Evolutionary conservation across 2,329 filamentous ascomycete genomes (phyloP), one percentile per base, ranked within the genome.

Genomic region (Nannizziopsis arthrosporioides): DNA sequence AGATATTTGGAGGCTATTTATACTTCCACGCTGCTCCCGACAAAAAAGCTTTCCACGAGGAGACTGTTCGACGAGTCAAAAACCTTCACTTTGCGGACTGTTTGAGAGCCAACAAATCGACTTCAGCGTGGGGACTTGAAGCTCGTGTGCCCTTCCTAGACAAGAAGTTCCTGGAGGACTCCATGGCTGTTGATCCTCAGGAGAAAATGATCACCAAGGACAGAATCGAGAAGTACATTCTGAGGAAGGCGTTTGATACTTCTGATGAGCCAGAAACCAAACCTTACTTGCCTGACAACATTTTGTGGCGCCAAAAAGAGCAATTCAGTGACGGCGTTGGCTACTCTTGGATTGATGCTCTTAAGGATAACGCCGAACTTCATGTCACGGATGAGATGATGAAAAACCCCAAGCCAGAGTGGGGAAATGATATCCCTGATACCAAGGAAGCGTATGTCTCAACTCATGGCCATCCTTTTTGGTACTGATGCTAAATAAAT

Each of bases 271-370:
- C 89, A 12, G 81, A 76, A 42, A 78, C 76, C 42, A 71, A 84
- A 57, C 81, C 92, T 8, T 98, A 96, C 72, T 80, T 98, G n/a
- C 92, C 93, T 6, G 82, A 94, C 14, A 81, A 89, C 66, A 98
- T 98, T 59, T 81, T 98, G 49, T 98, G 87, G 85, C 79, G 93
- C 64, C 93, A 98, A 71, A 98, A 98, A 80, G 92, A 98, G 74
- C 92, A 98, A 72, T 98, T 98, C 75, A 93, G 84, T 51, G 93
- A 98, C 61, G 93, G 92, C 65, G 92, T 98, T 50, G 92, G 92
- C 50, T 98, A 98, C 72, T 89, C 92, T 54, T 98, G 92, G 92
- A 98, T 98, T 63, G 92, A 98, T 63, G 85, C 82, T 5, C 80
- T 98, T 60, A 96, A 95, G 77, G 92, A 96, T 69, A 85, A 84